These are phyloP conservation scores for Clarkia xantiana DNA, from an alignment of 345 rosid species.

Conservation along the genomic window DNA sequence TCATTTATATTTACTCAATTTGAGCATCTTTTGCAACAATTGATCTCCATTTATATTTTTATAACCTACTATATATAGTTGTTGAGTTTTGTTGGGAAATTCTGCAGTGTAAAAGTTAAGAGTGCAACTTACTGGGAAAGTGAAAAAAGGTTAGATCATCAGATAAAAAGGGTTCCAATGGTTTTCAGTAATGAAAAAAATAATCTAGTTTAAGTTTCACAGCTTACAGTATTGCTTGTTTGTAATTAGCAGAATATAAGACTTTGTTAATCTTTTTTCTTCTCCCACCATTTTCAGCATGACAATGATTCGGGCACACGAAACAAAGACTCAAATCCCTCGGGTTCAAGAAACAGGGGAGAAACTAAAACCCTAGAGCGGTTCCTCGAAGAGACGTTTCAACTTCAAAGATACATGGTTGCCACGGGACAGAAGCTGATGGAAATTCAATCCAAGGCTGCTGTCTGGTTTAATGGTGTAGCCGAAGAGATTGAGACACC, in stretches of 20 bases:
- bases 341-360: constrained; percentile 17
- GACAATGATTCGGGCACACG: constrained; percentile 22
- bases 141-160: too few species aligned
- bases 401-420: constrained; percentile 70
- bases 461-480: constrained; percentile 32
- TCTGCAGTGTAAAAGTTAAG: too few species aligned
- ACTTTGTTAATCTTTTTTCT: not conserved
- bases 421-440: constrained; percentile 71
- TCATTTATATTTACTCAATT: too few species aligned
- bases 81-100: too few species aligned
- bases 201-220: too few species aligned
- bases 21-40: too few species aligned
- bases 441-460: constrained; percentile 65
- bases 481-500: constrained; percentile 32
- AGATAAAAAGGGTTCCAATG: too few species aligned
- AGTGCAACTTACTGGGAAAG: too few species aligned
- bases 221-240: too few species aligned
- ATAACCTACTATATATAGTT: too few species aligned
- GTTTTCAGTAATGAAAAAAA: too few species aligned
- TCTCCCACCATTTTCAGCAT: constrained; percentile 28
- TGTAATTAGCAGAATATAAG: not conserved
- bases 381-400: constrained; percentile 77
- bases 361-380: constrained; percentile 46
- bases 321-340: constrained; percentile 13
- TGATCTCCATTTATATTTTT: too few species aligned